Base-by-base conservation (phyloP, 179 eudicot species). In the Gypsophila paniculata region DNA sequence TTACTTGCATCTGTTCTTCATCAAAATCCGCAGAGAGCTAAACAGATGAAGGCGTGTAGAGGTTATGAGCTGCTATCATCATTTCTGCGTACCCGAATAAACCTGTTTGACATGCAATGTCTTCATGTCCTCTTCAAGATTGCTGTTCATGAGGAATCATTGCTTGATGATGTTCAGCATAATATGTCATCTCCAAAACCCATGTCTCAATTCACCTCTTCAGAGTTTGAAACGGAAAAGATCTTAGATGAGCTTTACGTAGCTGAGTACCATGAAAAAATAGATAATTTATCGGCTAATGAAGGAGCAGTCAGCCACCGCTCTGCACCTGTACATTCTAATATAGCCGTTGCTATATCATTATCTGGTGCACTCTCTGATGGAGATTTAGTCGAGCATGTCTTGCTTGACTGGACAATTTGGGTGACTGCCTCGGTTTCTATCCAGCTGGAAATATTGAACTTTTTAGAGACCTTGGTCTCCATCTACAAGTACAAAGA, bases 331-430 rank as follows among this genome's bases (percentile, higher is more conserved):
- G 88, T 84, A 76, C 82, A 51, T 32, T 12, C 82, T 72, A 87
- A 88, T 57, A 74, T 80, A 46, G 79, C 83, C 18, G 89, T 82
- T 78, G 73, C 89, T 69, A 34, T 54, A 17, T 84, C 91, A 70
- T 88, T 87, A 65, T 86, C 94, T 78, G 83, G 88, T 80, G 95
- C 86, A 48, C 76, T 92, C 53, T 90, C 95, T 69, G 88, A 92
- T 79, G 88, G 91, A n/a, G 98, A 92, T 74, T 86, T 90, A 90
- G 88, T 90, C 32, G 96, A 92, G 78, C 90, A 90, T 81, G 91
- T 92, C 17, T 84, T 92, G 76, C 86, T 92, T 78, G 95, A 92
- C 83, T 92, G 98, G 98, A 85, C 92, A 23, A 72, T 92, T n/a
- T 92, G 98, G 98, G 92, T 87, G 58, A 80, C 81, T 65, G 87